These are phyloP conservation scores for Coniferiporia weirii DNA, from an alignment of 1,284 basidiomycete species.

Conservation along the genomic window DNA sequence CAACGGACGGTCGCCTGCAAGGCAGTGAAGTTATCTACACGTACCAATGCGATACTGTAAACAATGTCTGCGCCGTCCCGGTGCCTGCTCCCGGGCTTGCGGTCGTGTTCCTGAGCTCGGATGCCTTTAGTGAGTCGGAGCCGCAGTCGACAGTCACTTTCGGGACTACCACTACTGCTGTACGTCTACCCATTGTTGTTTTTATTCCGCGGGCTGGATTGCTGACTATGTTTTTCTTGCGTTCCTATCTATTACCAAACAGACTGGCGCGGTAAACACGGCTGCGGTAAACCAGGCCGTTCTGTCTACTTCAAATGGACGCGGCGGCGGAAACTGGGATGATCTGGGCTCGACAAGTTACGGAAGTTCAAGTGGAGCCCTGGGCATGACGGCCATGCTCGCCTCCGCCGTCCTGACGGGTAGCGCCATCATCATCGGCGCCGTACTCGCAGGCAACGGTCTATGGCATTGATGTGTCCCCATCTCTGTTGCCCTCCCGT, in stretches of 20 bases:
- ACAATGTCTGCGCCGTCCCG: slow-evolving; percentile 50
- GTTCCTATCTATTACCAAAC: slow-evolving; percentile 26
- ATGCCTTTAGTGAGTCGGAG: slow-evolving; percentile 35
- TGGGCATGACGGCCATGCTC: slow-evolving; percentile 2
- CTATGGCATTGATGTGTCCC: background rate
- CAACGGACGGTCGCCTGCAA: slow-evolving; percentile 50
- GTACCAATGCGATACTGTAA: slow-evolving; percentile 44
- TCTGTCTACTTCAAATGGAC: slow-evolving; percentile 49
- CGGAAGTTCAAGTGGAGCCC: slow-evolving; percentile 29
- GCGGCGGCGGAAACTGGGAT: slow-evolving; percentile 31
- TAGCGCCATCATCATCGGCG: slow-evolving; percentile 1
- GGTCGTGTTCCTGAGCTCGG: slow-evolving; percentile 62
- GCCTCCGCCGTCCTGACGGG: slow-evolving; percentile 13
- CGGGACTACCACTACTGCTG: slow-evolving; percentile 39
- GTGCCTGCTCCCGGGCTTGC: slow-evolving; percentile 71
- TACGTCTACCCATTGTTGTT: background rate
- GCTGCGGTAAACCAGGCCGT: slow-evolving; percentile 33
- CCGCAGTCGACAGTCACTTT: slow-evolving; percentile 44
- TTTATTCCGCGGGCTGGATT: background rate
- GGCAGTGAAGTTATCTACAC: slow-evolving; percentile 47
- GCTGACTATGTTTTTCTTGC: background rate
- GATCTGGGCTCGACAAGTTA: slow-evolving; percentile 42
- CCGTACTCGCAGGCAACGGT: background rate
- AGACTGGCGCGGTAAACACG: slow-evolving; percentile 41
- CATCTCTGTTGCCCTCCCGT: too few relatives aligned